phyloP scores from a whole-genome alignment of 331 rosid genomes.

The Quercus lobata region DNA sequence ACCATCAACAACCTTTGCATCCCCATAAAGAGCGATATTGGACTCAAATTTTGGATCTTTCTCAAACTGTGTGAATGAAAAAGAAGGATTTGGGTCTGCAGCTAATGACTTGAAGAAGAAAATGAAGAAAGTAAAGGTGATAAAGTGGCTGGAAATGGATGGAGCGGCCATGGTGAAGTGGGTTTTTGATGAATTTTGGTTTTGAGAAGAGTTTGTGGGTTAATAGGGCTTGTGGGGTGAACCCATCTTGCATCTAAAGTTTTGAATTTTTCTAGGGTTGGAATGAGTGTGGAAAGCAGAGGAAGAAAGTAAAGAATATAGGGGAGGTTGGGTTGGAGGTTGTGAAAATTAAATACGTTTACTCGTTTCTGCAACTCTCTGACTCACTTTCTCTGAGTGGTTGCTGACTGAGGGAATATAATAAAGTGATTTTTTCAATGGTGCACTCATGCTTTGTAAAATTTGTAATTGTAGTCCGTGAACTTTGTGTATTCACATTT shows the following conservation, averaged over 20 bases:
- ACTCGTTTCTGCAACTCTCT: conserved; percentile 42
- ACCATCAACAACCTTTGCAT: conserved; percentile 54
- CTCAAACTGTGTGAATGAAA: conserved; percentile 56
- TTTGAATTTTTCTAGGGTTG: conserved; percentile 58
- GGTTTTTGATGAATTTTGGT: conserved; percentile 46
- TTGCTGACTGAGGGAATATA: conserved; percentile 55
- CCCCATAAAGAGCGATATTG: conserved; percentile 55
- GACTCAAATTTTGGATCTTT: conserved; percentile 52
- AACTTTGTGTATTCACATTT: not conserved
- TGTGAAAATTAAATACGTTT: conserved; percentile 65
- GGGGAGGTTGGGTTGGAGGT: conserved; percentile 48
- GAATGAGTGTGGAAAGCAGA: conserved; percentile 35
- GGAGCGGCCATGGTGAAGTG: conserved; percentile 61
- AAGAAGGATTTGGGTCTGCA: conserved; percentile 42
- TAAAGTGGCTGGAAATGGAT: conserved; percentile 33
- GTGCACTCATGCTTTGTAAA: conserved; percentile 17
- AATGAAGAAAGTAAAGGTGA: conserved; percentile 29
- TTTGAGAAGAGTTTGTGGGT: conserved; percentile 6
- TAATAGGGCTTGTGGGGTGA: conserved; percentile 28
- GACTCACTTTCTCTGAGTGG: conserved; percentile 49
- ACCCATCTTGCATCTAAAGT: conserved; percentile 40
- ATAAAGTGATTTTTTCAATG: conserved; percentile 21
- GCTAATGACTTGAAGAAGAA: conserved; percentile 45
- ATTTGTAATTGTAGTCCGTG: not conserved
- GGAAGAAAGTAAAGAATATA: conserved; percentile 63